Conservation (phyloP, 1,139 yeast genomes). For the Pichia sp. region DNA sequence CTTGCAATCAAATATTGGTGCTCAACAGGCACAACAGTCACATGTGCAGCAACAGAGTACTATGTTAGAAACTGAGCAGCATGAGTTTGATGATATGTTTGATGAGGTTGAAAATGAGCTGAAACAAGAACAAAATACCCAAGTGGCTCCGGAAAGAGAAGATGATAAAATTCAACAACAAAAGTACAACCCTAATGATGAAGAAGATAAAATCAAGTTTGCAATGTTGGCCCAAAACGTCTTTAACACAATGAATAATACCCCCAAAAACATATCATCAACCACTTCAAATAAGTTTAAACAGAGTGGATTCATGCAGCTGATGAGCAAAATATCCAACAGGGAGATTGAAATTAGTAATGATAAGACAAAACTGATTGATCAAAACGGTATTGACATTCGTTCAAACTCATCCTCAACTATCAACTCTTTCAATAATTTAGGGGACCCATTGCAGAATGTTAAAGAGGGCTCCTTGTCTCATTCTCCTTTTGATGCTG, state of each 20-base stretch:
- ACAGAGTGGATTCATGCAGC: slow-evolving; percentile 25
- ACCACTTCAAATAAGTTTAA: slow-evolving; percentile 23
- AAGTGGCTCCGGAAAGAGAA: slow-evolving; percentile 6
- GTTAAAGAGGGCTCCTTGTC: background rate
- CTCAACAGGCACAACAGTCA: background rate
- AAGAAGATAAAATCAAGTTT: slow-evolving; percentile 23
- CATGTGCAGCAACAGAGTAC: background rate
- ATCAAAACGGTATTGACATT: slow-evolving; percentile 11
- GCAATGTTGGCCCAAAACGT: slow-evolving; percentile 26
- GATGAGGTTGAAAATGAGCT: slow-evolving; percentile 17
- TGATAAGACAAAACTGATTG: slow-evolving; percentile 22
- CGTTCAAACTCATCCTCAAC: background rate
- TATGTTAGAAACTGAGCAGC: background rate
- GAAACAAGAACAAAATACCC: slow-evolving; percentile 1
- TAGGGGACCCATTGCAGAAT: slow-evolving; percentile 4
- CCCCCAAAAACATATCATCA: slow-evolving; percentile 19
- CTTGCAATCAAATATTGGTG: too few relatives aligned
- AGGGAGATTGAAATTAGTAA: slow-evolving; percentile 25
- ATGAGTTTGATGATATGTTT: slow-evolving; percentile 18
- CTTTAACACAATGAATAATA: slow-evolving; percentile 24
- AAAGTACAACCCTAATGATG: background rate
- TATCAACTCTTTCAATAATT: background rate
- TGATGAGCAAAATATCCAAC: slow-evolving; percentile 25
- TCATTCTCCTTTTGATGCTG: slow-evolving; percentile 6
- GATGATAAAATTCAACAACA: background rate